A percentile compares a stretch with the other conserved stretches of the same genome.
Conservation (phyloP, 495 filamentous ascomycete genomes). For the Trypethelium eluteriae region DNA sequence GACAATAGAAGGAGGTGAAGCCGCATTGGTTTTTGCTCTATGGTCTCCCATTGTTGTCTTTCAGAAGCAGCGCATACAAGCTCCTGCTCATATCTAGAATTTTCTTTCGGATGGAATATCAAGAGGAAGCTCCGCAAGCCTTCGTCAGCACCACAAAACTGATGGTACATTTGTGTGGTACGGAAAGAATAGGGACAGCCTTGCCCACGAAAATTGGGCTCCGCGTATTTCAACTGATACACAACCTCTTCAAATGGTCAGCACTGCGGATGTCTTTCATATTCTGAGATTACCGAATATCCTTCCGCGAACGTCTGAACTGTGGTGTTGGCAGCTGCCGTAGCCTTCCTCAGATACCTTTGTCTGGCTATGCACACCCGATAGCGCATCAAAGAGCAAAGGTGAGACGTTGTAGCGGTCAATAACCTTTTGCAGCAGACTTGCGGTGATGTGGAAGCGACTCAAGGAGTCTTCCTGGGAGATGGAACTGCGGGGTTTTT, state of each 20-base stretch:
- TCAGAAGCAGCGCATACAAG: not conserved
- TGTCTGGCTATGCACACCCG: not conserved
- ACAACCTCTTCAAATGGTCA: not conserved
- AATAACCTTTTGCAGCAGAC: not conserved
- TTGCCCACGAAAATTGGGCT: not conserved
- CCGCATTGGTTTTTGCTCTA: not conserved
- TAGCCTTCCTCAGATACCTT: not conserved
- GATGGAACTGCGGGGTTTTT: not conserved
- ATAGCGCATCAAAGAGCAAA: not conserved
- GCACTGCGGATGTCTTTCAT: not conserved
- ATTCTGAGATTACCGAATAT: not conserved
- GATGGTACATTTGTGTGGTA: not conserved
- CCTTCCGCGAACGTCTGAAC: not conserved
- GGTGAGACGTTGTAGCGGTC: not conserved
- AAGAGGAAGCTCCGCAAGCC: not conserved
- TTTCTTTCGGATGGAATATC: not conserved
- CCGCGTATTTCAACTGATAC: not conserved
- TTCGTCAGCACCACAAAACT: not conserved
- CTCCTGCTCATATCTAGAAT: not conserved
- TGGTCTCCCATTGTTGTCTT: not conserved
- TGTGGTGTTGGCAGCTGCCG: not conserved
- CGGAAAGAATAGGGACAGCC: not conserved
- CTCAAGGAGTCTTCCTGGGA: not conserved
- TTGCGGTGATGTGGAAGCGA: not conserved
- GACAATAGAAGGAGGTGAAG: not conserved